These are phyloP conservation scores for Chaetothyriales sp. DNA, from an alignment of 2,329 filamentous ascomycete genomes.

Conservation along the genomic window DNA sequence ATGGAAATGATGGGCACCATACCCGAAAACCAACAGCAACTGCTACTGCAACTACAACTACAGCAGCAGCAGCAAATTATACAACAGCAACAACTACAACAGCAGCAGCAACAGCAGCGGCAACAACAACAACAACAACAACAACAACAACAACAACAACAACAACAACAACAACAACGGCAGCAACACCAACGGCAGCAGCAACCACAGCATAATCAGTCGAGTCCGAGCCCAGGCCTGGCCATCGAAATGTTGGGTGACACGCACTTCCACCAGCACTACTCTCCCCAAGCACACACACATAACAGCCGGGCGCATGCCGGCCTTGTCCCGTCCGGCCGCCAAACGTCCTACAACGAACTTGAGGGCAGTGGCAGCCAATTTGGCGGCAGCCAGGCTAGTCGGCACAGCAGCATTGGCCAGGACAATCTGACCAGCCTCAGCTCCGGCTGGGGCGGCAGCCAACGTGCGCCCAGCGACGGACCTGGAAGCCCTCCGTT, in stretches of 20 bases:
- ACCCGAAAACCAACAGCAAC: neutral
- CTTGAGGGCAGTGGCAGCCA: constrained; percentile 10
- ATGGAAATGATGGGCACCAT: constrained; percentile 1
- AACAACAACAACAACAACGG: neutral
- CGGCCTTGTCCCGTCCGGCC: constrained; percentile 1
- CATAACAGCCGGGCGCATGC: neutral
- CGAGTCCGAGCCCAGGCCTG: constrained; percentile 7
- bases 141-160: no score
- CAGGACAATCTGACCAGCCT: constrained; percentile 8
- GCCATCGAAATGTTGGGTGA: constrained; percentile 17
- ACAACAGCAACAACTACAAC: neutral
- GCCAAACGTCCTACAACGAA: constrained; percentile 3
- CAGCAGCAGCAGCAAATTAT: neutral
- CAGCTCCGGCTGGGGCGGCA: constrained; percentile 1
- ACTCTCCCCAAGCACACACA: neutral
- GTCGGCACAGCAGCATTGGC: constrained; percentile 5
- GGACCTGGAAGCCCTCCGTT: constrained; percentile 9
- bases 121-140: no score
- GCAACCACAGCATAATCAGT: neutral
- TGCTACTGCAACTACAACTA: neutral
- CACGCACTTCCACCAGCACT: constrained; percentile 4
- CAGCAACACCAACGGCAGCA: neutral
- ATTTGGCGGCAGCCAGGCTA: constrained; percentile 8
- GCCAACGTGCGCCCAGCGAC: neutral
- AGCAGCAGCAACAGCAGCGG: neutral